Conservation (phyloP, 306 rosid species). For the Inga oerstediana region DNA sequence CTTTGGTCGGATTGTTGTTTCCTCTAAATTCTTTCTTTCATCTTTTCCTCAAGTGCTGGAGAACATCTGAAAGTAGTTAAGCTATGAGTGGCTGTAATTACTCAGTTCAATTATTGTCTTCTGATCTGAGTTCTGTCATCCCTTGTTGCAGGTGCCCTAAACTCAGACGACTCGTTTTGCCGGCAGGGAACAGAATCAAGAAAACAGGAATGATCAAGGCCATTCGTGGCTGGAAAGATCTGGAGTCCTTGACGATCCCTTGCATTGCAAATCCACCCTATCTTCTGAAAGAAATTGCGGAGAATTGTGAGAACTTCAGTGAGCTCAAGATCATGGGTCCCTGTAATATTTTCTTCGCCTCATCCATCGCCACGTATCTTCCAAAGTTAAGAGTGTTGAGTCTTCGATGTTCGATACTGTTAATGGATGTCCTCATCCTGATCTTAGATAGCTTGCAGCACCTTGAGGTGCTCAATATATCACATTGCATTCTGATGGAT, state of each 20-base stretch:
- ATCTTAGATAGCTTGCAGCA: constrained; percentile 53
- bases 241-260: constrained; percentile 83
- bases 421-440: constrained; percentile 52
- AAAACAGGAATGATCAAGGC: constrained; percentile 82
- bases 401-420: constrained; percentile 62
- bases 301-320: constrained; percentile 61
- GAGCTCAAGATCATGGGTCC: constrained; percentile 91
- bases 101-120: constrained; percentile 13
- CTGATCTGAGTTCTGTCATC: background rate
- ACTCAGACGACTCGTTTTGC: constrained; percentile 68
- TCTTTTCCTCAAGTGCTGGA: constrained; percentile 9
- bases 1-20: background rate
- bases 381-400: constrained; percentile 72
- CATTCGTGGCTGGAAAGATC: constrained; percentile 62
- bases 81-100: background rate
- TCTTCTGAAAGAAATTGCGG: constrained; percentile 64
- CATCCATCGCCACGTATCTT: constrained; percentile 49
- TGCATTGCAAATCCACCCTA: constrained; percentile 66
- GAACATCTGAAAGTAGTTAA: background rate
- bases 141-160: constrained; percentile 56
- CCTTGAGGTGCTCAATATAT: constrained; percentile 77
- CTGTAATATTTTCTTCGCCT: constrained; percentile 55
- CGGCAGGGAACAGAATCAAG: constrained; percentile 86
- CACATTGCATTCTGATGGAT: constrained; percentile 65
- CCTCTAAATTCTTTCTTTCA: background rate